These are phyloP conservation scores for Alternaria sp. DNA, from an alignment of 2,329 filamentous ascomycete genomes.

Conservation along the genomic window DNA sequence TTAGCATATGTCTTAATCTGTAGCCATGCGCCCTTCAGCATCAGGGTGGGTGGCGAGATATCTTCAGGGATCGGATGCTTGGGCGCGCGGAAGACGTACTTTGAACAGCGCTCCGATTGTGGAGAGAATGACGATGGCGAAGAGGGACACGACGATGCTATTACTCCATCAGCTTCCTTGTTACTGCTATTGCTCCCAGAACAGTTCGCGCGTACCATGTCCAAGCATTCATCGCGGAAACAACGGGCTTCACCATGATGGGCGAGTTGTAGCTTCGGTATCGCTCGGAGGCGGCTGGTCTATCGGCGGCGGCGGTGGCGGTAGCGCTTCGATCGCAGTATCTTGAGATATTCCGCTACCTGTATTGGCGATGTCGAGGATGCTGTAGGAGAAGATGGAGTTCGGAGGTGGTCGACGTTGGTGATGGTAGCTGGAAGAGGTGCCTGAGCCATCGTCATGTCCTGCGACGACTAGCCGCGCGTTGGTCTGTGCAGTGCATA, in stretches of 20 bases:
- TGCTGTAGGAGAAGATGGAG: slow-evolving; percentile 1
- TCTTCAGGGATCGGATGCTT: not conserved
- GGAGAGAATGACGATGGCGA: slow-evolving; percentile 72
- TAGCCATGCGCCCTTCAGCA: not conserved
- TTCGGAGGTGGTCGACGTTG: slow-evolving; percentile 5
- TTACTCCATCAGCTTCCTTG: slow-evolving; percentile 26
- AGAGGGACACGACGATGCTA: slow-evolving; percentile 75
- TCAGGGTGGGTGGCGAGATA: not conserved
- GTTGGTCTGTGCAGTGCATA: slow-evolving; percentile 10
- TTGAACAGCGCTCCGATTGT: slow-evolving; percentile 78
- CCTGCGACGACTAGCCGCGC: slow-evolving; percentile 15
- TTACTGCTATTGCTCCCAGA: not conserved
- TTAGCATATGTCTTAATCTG: slow-evolving; percentile 28
- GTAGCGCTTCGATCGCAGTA: slow-evolving; percentile 16
- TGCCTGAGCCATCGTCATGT: slow-evolving; percentile 23
- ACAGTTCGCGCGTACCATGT: slow-evolving; percentile 74
- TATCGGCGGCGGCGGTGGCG: slow-evolving; percentile 20
- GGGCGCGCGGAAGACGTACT: slow-evolving; percentile 52
- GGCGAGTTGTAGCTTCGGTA: slow-evolving; percentile 24
- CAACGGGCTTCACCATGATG: slow-evolving; percentile 95
- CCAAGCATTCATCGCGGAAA: slow-evolving; percentile 93
- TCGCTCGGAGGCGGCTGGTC: slow-evolving; percentile 22
- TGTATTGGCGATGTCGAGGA: not conserved
- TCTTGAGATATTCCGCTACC: not conserved
- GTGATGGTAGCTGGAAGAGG: slow-evolving; percentile 12